These are phyloP conservation scores for Athelia sp. DNA, from an alignment of 1,284 basidiomycete species.

Conservation along the genomic window DNA sequence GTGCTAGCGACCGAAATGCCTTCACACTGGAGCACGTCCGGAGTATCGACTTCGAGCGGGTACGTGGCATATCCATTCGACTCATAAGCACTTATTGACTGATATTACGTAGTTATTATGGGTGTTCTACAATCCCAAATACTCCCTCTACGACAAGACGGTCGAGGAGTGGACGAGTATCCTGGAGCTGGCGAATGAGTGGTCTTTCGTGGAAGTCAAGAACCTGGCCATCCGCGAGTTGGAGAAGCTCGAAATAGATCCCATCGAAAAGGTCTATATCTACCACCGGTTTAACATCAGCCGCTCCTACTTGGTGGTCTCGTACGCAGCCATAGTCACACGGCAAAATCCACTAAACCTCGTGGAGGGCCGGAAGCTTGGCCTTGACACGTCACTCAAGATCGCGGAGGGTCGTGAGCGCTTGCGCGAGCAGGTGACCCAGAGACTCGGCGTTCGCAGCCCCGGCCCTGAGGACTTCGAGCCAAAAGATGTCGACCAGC, in stretches of 20 bases:
- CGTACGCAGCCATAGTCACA: constrained; percentile 50
- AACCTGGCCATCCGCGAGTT: constrained; percentile 56
- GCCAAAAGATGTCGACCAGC: constrained; percentile 27
- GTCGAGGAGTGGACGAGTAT: constrained; percentile 56
- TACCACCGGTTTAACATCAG: constrained; percentile 49
- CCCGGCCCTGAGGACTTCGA: constrained; percentile 31
- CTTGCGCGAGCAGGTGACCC: constrained; percentile 35
- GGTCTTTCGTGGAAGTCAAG: constrained; percentile 58
- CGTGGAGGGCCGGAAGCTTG: constrained; percentile 50
- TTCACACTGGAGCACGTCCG: constrained; percentile 25
- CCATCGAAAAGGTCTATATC: constrained; percentile 53
- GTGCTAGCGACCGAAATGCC: constrained; percentile 24
- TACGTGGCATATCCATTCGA: neutral
- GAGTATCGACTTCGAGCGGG: constrained; percentile 25
- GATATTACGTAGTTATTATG: constrained; percentile 24
- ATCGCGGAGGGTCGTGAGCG: constrained; percentile 57
- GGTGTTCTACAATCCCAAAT: constrained; percentile 40
- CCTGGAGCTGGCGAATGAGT: constrained; percentile 50
- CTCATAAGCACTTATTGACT: neutral
- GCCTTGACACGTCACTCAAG: constrained; percentile 52
- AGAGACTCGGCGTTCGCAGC: constrained; percentile 31
- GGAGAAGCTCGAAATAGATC: constrained; percentile 51
- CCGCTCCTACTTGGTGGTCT: constrained; percentile 44
- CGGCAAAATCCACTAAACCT: constrained; percentile 51
- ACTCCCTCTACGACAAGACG: constrained; percentile 50